Evolutionary conservation across 352 stramenopile genomes (phyloP).

Genomic region (Thalassiosira hispida): DNA sequence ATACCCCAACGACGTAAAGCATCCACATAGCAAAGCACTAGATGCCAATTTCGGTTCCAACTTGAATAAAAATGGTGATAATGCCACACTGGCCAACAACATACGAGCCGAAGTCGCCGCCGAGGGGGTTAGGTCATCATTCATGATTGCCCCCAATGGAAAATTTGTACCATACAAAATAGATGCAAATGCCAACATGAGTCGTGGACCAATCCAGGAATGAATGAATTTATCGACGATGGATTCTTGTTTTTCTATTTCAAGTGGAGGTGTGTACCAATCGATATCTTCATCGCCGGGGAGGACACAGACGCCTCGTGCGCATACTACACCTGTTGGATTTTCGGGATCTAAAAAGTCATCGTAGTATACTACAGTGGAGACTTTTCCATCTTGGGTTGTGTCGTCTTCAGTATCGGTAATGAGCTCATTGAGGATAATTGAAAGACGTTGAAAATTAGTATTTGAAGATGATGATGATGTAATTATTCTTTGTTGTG

Average conservation of each 20-base stretch:
- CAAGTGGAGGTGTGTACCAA: not conserved
- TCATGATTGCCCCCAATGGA: slow-evolving; percentile 72
- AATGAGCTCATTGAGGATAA: too few species aligned
- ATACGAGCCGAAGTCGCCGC: slow-evolving; percentile 63
- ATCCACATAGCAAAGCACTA: slow-evolving; percentile 55
- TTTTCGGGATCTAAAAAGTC: slow-evolving; percentile 41
- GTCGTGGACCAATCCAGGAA: slow-evolving; percentile 54
- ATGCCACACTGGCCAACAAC: slow-evolving; percentile 59
- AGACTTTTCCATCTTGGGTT: slow-evolving; percentile 24
- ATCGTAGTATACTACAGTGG: slow-evolving; percentile 51
- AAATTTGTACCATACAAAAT: slow-evolving; percentile 79
- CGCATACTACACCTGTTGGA: slow-evolving; percentile 47
- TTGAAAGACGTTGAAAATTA: too few species aligned
- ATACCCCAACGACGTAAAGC: slow-evolving; percentile 68
- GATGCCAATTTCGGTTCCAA: slow-evolving; percentile 46
- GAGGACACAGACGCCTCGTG: slow-evolving; percentile 54
- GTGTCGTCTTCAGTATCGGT: not conserved
- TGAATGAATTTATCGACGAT: too few species aligned
- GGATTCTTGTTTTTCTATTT: too few species aligned
- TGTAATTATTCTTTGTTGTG: too few species aligned
- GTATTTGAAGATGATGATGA: too few species aligned
- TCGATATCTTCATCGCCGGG: slow-evolving; percentile 34
- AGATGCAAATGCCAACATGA: slow-evolving; percentile 47
- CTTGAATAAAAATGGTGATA: slow-evolving; percentile 70
- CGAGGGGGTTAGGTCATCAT: slow-evolving; percentile 63